These are phyloP conservation scores for Pseudocercospora pini-densiflorae DNA, from an alignment of 2,329 filamentous ascomycete genomes.

Conservation along the genomic window DNA sequence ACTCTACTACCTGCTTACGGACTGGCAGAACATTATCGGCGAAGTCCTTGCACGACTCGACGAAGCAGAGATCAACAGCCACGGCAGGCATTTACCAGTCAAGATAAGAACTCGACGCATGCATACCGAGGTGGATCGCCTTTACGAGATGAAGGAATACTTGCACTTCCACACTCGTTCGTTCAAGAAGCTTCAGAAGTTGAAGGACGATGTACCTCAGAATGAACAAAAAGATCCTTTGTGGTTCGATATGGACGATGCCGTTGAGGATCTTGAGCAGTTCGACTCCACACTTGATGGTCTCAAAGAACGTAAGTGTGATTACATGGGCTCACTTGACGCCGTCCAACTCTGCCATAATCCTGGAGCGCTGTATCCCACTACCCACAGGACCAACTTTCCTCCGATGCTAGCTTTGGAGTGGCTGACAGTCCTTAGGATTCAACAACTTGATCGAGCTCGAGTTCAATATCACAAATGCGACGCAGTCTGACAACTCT, in stretches of 20 bases:
- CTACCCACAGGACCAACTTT: too few relatives aligned
- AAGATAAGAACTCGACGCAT: slow-evolving; percentile 39
- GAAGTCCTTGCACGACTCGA: slow-evolving; percentile 41
- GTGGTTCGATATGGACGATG: slow-evolving; percentile 43
- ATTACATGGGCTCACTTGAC: neutral
- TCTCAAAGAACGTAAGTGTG: slow-evolving; percentile 40
- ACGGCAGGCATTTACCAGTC: slow-evolving; percentile 40
- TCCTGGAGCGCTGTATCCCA: too few relatives aligned
- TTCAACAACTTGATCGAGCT: slow-evolving; percentile 46
- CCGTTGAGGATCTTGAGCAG: slow-evolving; percentile 43
- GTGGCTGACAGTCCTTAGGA: slow-evolving; percentile 20
- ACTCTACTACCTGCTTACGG: slow-evolving; percentile 41
- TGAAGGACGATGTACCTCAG: slow-evolving; percentile 37
- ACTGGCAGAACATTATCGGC: slow-evolving; percentile 45
- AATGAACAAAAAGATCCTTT: slow-evolving; percentile 39
- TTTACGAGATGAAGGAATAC: slow-evolving; percentile 44
- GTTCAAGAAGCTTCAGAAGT: slow-evolving; percentile 42
- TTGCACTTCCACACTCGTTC: slow-evolving; percentile 41
- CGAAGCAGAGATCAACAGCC: slow-evolving; percentile 42
- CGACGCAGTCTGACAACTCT: slow-evolving; percentile 41
- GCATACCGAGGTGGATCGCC: slow-evolving; percentile 42
- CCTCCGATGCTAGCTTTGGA: too few relatives aligned
- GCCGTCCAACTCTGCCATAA: too few relatives aligned
- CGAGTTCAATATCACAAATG: slow-evolving; percentile 46
- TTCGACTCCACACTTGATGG: slow-evolving; percentile 41